phyloP scores from a whole-genome alignment of 176 grass and related monocot genomes.

The Neostapfia colusana region DNA sequence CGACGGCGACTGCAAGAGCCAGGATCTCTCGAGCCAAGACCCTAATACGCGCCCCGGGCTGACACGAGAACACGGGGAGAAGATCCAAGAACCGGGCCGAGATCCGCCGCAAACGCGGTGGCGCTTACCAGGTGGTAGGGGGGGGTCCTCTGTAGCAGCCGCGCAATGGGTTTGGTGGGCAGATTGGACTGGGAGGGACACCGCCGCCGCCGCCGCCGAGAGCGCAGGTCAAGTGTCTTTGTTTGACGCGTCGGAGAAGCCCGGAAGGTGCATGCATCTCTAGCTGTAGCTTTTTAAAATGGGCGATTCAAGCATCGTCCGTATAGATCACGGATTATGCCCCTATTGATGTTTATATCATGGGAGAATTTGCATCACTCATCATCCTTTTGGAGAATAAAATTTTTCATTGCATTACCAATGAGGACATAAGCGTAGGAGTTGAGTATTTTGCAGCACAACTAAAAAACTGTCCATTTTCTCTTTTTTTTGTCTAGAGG shows the following conservation, averaged over 20 bases:
- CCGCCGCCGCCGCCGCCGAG: slow-evolving; percentile 28
- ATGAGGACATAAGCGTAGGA: too few species aligned
- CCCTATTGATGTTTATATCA: too few species aligned
- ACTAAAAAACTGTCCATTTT: too few species aligned
- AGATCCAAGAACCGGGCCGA: not conserved
- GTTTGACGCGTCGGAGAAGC: slow-evolving; percentile 9
- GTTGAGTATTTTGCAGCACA: too few species aligned
- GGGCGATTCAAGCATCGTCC: too few species aligned
- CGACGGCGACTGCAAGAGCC: not conserved
- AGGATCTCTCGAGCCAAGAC: not conserved
- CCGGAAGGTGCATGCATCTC: slow-evolving; percentile 68
- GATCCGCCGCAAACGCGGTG: not conserved
- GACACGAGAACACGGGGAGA: not conserved
- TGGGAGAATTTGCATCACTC: too few species aligned
- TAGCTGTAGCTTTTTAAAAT: too few species aligned
- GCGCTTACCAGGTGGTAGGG: slow-evolving; percentile 24
- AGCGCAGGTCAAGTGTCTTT: not conserved
- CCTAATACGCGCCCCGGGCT: not conserved
- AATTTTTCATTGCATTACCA: too few species aligned
- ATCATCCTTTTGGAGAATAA: too few species aligned
- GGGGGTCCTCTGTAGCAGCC: slow-evolving; percentile 2
- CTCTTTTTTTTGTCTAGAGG: too few species aligned
- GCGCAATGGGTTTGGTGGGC: too few species aligned
- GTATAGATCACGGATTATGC: too few species aligned
- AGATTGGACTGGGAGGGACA: slow-evolving; percentile 8